Evolutionary conservation across 2,329 filamentous ascomycete genomes (phyloP).

Genomic region (Fusarium azukiicola): DNA sequence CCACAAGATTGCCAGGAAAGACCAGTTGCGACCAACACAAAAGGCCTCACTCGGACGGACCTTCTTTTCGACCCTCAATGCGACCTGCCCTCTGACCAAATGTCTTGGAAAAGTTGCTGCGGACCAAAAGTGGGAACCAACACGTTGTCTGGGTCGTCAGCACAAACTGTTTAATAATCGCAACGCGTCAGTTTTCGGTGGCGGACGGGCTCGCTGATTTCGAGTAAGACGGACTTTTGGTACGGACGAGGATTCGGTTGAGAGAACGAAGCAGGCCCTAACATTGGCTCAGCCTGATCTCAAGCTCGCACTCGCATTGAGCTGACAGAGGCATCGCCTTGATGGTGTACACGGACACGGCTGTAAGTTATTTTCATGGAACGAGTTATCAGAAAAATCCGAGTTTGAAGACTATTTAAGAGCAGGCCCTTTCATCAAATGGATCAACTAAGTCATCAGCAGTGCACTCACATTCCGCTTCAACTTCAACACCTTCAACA

Average conservation of each 20-base stretch:
- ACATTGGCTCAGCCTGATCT: not conserved
- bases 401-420: not conserved
- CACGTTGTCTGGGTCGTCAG: conserved; percentile 1
- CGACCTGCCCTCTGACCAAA: not conserved
- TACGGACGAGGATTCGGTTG: not conserved
- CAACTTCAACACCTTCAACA: not conserved
- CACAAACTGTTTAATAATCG: conserved; percentile 16
- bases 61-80: not conserved
- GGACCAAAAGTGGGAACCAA: conserved; percentile 17
- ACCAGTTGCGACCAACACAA: not conserved
- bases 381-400: not conserved
- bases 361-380: not conserved
- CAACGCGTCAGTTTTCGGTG: conserved; percentile 11
- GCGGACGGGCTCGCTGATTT: not conserved
- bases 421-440: not conserved
- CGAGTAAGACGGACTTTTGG: conserved; percentile 7
- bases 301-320: conserved; percentile 16
- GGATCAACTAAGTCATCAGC: not conserved
- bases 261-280: not conserved
- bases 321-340: conserved; percentile 12
- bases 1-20: not conserved
- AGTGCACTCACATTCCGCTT: not conserved
- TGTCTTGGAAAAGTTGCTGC: conserved; percentile 16
- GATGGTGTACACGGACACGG: conserved; percentile 4
- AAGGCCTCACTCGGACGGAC: not conserved